phyloP scores from a whole-genome alignment of 306 rosid genomes.

The Vachellia collinsii region DNA sequence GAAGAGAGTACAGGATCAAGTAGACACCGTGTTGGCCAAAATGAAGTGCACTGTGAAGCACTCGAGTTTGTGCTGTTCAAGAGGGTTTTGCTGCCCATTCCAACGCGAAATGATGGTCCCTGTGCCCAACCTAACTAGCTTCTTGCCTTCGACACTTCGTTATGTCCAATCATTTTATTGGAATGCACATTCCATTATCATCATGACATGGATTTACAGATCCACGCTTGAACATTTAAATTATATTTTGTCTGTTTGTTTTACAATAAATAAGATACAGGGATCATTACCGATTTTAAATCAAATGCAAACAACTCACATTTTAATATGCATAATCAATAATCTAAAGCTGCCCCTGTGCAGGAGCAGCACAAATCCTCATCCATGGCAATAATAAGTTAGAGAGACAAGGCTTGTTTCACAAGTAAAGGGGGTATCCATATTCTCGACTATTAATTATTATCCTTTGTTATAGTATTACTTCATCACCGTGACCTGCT shows the following conservation, averaged over 20 bases:
- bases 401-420: slow-evolving; percentile 26
- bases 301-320: background rate
- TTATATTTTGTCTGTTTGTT: background rate
- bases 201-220: background rate
- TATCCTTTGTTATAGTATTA: background rate
- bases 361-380: background rate
- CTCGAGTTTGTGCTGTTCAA: background rate
- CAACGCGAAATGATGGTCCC: background rate
- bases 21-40: background rate
- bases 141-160: background rate
- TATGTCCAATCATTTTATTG: background rate
- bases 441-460: background rate
- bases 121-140: background rate
- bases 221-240: no score
- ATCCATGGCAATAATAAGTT: slow-evolving; percentile 3
- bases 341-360: background rate
- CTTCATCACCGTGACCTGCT: background rate
- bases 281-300: background rate
- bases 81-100: background rate
- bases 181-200: background rate
- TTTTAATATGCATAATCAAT: background rate
- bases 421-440: slow-evolving; percentile 33
- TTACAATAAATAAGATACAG: background rate
- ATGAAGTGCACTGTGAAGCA: background rate
- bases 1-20: background rate